These are phyloP conservation scores for Chrysosporium keratinophilum DNA, from an alignment of 2,329 filamentous ascomycete species.

Conservation along the genomic window DNA sequence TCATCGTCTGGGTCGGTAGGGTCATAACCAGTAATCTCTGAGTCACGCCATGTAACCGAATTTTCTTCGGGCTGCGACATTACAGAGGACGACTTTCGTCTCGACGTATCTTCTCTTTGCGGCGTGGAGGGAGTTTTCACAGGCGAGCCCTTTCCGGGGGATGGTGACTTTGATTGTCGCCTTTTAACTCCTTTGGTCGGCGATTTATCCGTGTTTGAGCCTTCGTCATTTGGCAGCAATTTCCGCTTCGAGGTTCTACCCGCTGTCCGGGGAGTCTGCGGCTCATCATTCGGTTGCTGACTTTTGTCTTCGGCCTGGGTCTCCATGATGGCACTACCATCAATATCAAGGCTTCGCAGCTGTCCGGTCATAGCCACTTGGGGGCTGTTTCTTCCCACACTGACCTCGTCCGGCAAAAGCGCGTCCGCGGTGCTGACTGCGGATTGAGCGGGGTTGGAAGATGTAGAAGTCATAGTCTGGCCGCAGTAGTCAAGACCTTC, in stretches of 20 bases:
- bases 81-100: slow-evolving; percentile 2
- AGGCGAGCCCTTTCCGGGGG: background rate
- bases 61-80: slow-evolving; percentile 21
- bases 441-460: slow-evolving; percentile 25
- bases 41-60: slow-evolving; percentile 45
- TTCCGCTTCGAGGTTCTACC: background rate
- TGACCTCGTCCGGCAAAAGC: slow-evolving; percentile 22
- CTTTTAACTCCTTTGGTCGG: background rate
- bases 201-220: background rate
- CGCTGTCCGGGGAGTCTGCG: background rate
- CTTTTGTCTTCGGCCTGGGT: too few species aligned
- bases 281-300: background rate
- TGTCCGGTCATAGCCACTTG: slow-evolving; percentile 32
- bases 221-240: background rate
- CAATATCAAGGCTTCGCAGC: slow-evolving; percentile 33
- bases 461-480: slow-evolving; percentile 26
- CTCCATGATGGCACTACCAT: slow-evolving; percentile 15
- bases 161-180: background rate
- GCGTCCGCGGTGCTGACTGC: slow-evolving; percentile 24
- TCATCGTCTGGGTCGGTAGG: slow-evolving; percentile 49
- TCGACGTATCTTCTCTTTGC: background rate
- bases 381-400: slow-evolving; percentile 25
- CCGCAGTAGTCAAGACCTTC: slow-evolving; percentile 25
- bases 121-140: background rate
- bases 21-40: slow-evolving; percentile 53